These are phyloP conservation scores for Acrodontium crateriforme DNA, from an alignment of 2,329 filamentous ascomycete species.

Conservation along the genomic window DNA sequence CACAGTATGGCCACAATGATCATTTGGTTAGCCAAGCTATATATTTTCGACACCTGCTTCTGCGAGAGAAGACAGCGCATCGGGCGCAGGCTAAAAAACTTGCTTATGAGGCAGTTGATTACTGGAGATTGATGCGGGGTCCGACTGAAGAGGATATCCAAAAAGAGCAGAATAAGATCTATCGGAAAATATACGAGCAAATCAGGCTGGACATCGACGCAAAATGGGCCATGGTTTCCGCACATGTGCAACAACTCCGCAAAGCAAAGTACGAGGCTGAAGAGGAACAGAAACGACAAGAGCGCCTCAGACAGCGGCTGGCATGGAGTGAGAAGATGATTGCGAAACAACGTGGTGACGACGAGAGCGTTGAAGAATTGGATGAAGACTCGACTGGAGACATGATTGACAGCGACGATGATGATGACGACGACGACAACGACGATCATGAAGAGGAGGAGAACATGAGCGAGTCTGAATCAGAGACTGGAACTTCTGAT, in stretches of 20 bases:
- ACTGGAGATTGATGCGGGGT: constrained; percentile 59
- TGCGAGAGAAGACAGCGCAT: constrained; percentile 66
- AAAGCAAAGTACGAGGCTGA: constrained; percentile 47
- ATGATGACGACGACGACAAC: constrained; percentile 30
- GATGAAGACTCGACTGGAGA: constrained; percentile 17
- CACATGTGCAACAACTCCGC: constrained; percentile 43
- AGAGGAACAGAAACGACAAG: constrained; percentile 54
- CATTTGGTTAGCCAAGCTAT: constrained; percentile 67
- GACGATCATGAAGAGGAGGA: constrained; percentile 30
- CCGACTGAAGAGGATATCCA: constrained; percentile 71
- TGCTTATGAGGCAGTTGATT: constrained; percentile 63
- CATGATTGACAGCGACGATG: constrained; percentile 32
- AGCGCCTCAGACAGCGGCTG: constrained; percentile 49
- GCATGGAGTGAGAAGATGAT: constrained; percentile 19
- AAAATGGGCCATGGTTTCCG: constrained; percentile 45
- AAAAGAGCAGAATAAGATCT: constrained; percentile 54
- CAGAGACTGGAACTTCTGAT: constrained; percentile 35
- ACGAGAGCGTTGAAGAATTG: constrained; percentile 9
- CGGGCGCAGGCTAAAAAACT: constrained; percentile 62
- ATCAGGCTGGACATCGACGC: constrained; percentile 52
- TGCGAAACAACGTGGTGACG: constrained; percentile 18
- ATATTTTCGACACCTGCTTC: constrained; percentile 68
- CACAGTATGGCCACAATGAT: constrained; percentile 77
- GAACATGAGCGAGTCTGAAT: constrained; percentile 50
- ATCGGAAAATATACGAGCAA: constrained; percentile 55